Base-by-base conservation (phyloP, 306 rosid species). In the Clitoria ternatea region DNA sequence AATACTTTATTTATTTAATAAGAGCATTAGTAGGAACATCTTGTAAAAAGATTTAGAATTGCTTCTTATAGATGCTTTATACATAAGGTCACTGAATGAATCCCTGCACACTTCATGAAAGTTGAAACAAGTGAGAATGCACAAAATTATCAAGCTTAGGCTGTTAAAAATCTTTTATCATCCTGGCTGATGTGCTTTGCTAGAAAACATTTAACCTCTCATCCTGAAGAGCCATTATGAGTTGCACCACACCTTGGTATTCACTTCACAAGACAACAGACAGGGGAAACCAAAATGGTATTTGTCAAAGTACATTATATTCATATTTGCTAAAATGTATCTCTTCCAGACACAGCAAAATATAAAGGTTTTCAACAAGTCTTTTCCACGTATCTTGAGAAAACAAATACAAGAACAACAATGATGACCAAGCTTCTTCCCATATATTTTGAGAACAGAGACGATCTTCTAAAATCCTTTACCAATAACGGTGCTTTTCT, bases 41-140 rank as follows among this genome's bases (percentile, higher is more conserved):
- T n/a, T 55, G 2, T 14, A 27, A 13, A 40, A 14, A n/a, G 7
- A 29, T 56, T 56, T 7, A 15, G 23, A 56, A 27, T 29, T 61
- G 40, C 48, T 77, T 61, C 48, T 13, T 36, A 52, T 10, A 72
- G 72, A 48, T 50, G 8, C 15, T 67, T 56, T 67, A 50, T n/a
- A 70, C 39, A 60, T 26, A 67, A 67, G 20, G 56, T 26, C 74
- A 56, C 66, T 15, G 23, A 73, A 57, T 15, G 33, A 17, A 49
- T 37, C 66, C 18, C 56, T 57, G 9, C 69, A 44, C 40, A 55
- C 70, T 61, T 47, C 68, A 33, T 36, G 57, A 48, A n/a, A n/a
- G n/a, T n/a, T n/a, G n/a, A n/a, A 45, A 77, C 68, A 76, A 70
- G 14, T 12, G 13, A 70, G 54, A 29, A 32, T 36, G 44, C 24